Percentiles rank a stretch among this genome's conserved stretches.
Conservation (phyloP, 2,329 filamentous ascomycete genomes). For the Phialocephala subalpina region DNA sequence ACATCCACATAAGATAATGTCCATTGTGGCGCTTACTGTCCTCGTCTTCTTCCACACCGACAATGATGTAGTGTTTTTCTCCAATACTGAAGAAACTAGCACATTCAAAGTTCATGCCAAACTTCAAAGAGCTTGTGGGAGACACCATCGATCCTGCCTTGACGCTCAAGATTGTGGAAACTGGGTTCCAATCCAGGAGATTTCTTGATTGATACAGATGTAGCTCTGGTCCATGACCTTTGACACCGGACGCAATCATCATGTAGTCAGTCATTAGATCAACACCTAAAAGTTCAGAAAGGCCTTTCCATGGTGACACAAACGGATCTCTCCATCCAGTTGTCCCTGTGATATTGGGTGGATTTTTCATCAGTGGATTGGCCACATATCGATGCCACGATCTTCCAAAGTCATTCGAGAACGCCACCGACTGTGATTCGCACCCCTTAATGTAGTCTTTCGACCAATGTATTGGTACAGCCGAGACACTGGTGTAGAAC, state of each 20-base stretch:
- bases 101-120: conserved; percentile 37
- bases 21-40: conserved; percentile 24
- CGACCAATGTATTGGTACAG: conserved; percentile 36
- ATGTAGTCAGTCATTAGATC: conserved; percentile 29
- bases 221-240: conserved; percentile 27
- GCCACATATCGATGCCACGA: conserved; percentile 34
- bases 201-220: conserved; percentile 33
- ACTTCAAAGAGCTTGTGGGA: conserved; percentile 21
- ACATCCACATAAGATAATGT: conserved; percentile 28
- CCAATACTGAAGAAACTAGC: conserved; percentile 36
- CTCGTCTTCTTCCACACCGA: conserved; percentile 33
- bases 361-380: conserved; percentile 31
- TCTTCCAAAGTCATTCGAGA: conserved; percentile 34
- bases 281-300: conserved; percentile 27
- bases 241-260: conserved; percentile 34
- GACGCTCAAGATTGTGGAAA: conserved; percentile 27
- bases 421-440: conserved; percentile 35
- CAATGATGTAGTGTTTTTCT: conserved; percentile 32
- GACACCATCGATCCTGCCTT: conserved; percentile 24
- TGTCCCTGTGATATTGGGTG: conserved; percentile 26
- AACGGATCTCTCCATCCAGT: conserved; percentile 38
- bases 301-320: conserved; percentile 30
- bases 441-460: conserved; percentile 33
- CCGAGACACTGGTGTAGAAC: conserved; percentile 36
- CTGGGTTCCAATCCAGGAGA: conserved; percentile 32